Conservation (phyloP, 1,284 basidiomycete genomes). For the Moesziomyces sp. region DNA sequence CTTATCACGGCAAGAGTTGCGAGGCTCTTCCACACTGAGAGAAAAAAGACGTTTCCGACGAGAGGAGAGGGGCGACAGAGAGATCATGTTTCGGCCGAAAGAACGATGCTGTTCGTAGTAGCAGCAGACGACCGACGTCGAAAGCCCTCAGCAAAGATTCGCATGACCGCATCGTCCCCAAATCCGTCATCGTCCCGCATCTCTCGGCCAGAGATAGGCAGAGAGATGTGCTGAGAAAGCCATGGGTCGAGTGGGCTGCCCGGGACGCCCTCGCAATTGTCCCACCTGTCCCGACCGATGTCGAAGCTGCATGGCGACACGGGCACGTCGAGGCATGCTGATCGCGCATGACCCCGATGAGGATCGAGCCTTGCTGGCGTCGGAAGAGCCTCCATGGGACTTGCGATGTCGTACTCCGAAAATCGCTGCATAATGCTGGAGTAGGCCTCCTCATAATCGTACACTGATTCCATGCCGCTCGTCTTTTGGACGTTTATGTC, state of each 20-base stretch:
- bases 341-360: slow-evolving; percentile 1
- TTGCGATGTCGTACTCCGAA: slow-evolving; percentile 3
- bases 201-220: neutral
- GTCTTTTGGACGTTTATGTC: neutral
- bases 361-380: slow-evolving; percentile 4
- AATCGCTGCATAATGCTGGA: slow-evolving; percentile 22
- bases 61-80: neutral
- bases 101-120: neutral
- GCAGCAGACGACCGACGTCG: slow-evolving; percentile 4
- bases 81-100: slow-evolving; percentile 9
- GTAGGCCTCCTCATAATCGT: slow-evolving; percentile 30
- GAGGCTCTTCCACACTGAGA: no score
- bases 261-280: neutral
- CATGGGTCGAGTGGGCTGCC: slow-evolving; percentile 36
- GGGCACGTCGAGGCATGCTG: slow-evolving; percentile 20
- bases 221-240: slow-evolving; percentile 3
- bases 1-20: no score
- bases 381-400: neutral
- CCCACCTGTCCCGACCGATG: neutral
- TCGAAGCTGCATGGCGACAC: slow-evolving; percentile 37
- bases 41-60: no score
- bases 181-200: neutral
- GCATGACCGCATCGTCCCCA: slow-evolving; percentile 18
- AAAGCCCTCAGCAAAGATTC: slow-evolving; percentile 31
- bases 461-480: neutral